A percentile compares a stretch with the other conserved stretches of the same genome.
Conservation (phyloP, 2,329 filamentous ascomycete species). For the Cladobotryum protrusum region DNA sequence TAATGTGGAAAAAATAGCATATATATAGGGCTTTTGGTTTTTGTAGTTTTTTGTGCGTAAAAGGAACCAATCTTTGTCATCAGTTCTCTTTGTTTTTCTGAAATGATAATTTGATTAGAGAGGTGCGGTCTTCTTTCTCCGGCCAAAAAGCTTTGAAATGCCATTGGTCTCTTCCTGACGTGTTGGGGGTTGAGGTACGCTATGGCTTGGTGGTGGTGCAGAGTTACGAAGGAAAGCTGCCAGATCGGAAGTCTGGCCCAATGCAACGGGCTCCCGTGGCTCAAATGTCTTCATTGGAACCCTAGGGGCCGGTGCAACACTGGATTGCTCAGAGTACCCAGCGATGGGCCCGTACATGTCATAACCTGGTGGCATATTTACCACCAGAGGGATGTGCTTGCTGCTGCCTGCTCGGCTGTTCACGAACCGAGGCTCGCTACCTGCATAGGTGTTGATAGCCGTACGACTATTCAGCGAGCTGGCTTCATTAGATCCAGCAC, state of each 20-base stretch:
- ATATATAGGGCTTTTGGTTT: too few relatives aligned
- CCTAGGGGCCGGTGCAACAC: constrained; percentile 30
- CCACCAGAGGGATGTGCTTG: constrained; percentile 49
- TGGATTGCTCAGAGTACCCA: constrained; percentile 17
- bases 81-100: not conserved
- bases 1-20: not conserved
- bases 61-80: not conserved
- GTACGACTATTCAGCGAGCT: constrained; percentile 36
- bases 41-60: too few relatives aligned
- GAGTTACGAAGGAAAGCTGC: constrained; percentile 68
- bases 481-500: constrained; percentile 18
- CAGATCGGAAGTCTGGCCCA: constrained; percentile 59
- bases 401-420: constrained; percentile 18
- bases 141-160: constrained; percentile 43
- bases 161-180: constrained; percentile 34
- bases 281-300: constrained; percentile 54
- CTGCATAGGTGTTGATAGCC: constrained; percentile 16
- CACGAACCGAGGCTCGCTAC: not conserved
- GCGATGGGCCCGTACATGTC: constrained; percentile 34
- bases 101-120: constrained; percentile 16
- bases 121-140: constrained; percentile 41
- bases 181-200: constrained; percentile 17
- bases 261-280: constrained; percentile 44
- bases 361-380: constrained; percentile 40
- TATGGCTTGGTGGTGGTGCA: constrained; percentile 48